Conservation (phyloP, 306 rosid species). For the Sophora flavescens region DNA sequence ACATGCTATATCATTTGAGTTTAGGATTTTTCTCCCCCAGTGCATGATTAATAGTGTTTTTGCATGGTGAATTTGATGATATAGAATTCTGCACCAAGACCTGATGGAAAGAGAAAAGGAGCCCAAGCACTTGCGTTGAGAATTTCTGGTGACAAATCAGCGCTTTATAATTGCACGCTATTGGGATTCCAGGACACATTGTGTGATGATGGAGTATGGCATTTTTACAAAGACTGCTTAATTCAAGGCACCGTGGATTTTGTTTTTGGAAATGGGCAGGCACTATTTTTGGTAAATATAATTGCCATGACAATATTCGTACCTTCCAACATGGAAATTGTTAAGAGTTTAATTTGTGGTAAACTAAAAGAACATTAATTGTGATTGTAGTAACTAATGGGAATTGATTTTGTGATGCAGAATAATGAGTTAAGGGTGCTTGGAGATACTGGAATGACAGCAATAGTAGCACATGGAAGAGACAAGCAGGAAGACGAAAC, state of each 20-base stretch:
- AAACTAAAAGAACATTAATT: no score
- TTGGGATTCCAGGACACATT: conserved; percentile 39
- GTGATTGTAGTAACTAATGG: not conserved
- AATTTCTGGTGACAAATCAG: conserved; percentile 45
- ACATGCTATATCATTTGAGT: not conserved
- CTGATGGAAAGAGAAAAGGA: not conserved
- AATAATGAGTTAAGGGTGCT: conserved; percentile 45
- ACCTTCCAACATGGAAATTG: not conserved
- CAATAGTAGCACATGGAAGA: conserved; percentile 71
- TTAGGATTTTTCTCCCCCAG: no score
- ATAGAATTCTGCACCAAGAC: conserved; percentile 43
- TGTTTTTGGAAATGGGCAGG: conserved; percentile 44
- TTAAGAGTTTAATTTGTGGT: not conserved
- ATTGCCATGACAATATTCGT: not conserved
- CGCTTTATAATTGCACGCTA: conserved; percentile 17
- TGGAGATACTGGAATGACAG: conserved; percentile 28
- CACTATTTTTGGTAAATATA: conserved; percentile 46
- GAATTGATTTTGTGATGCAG: conserved; percentile 58
- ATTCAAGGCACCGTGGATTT: conserved; percentile 45
- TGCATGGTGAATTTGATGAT: not conserved
- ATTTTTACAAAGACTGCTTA: conserved; percentile 35
- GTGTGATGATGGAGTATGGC: conserved; percentile 36
- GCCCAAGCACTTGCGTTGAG: conserved; percentile 43
- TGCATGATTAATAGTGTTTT: no score
- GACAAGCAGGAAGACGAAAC: not conserved